phyloP scores from a whole-genome alignment of 257 asterid species.

The Solanum sejunctum region DNA sequence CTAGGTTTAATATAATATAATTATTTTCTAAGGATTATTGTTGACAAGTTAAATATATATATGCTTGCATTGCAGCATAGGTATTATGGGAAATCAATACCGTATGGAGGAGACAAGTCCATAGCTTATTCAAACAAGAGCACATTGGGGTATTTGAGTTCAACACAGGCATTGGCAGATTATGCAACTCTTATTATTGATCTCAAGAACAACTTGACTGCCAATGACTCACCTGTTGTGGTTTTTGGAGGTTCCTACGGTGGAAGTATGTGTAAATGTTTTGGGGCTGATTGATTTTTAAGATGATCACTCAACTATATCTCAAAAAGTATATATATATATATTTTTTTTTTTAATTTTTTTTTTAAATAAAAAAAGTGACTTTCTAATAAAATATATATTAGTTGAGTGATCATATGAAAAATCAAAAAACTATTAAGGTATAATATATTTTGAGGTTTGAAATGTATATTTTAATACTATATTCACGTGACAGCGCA shows the following conservation, averaged over 20 bases:
- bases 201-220: constrained; percentile 58
- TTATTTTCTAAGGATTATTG: not conserved
- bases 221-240: constrained; percentile 58
- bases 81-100: constrained; percentile 77
- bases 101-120: constrained; percentile 48
- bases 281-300: not conserved
- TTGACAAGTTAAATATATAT: not conserved
- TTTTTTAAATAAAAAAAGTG: rapidly evolving
- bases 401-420: not conserved
- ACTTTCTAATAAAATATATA: not conserved
- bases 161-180: constrained; percentile 88
- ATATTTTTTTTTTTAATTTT: too few relatives aligned
- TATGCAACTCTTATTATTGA: constrained; percentile 67
- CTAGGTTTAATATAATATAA: not conserved
- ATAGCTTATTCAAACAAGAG: constrained; percentile 56
- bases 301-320: not conserved
- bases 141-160: constrained; percentile 70
- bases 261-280: constrained; percentile 47
- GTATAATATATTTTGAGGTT: not conserved
- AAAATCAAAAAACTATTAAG: not conserved
- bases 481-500: constrained; percentile 8
- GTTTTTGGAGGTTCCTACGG: constrained; percentile 96
- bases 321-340: not conserved
- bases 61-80: constrained; percentile 52
- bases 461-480: not conserved